Conservation (phyloP, 352 stramenopile genomes). For the Pythium plurisporium region DNA sequence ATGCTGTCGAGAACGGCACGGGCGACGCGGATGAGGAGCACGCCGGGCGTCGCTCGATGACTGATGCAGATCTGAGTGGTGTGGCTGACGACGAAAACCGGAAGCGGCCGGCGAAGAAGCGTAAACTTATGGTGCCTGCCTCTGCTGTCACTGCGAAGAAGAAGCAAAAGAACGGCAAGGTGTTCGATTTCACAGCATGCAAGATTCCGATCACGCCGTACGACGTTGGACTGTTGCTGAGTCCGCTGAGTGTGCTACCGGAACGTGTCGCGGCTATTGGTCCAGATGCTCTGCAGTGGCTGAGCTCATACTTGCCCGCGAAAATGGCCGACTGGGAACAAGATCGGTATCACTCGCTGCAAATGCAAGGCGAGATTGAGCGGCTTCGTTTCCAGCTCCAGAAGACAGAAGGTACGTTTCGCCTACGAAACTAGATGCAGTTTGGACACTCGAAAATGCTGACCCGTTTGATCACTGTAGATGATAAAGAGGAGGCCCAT, state of each 20-base stretch:
- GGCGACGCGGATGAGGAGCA: constrained; percentile 25
- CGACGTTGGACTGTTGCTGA: constrained; percentile 60
- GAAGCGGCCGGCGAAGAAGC: constrained; percentile 39
- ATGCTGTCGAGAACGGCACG: constrained; percentile 26
- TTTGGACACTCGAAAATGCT: neutral
- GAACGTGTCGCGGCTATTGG: constrained; percentile 65
- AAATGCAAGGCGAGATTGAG: constrained; percentile 80
- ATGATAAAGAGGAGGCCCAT: constrained; percentile 69
- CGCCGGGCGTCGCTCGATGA: neutral
- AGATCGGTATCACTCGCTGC: constrained; percentile 62
- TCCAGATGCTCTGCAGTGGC: constrained; percentile 63
- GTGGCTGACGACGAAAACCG: constrained; percentile 8
- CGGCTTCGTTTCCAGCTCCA: constrained; percentile 69
- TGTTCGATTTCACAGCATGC: constrained; percentile 70
- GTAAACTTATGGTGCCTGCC: constrained; percentile 40
- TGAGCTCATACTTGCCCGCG: constrained; percentile 59
- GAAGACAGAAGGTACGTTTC: constrained; percentile 49
- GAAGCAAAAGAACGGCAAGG: constrained; percentile 37
- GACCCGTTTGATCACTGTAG: constrained; percentile 21
- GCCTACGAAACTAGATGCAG: too few species aligned
- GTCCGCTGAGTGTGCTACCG: constrained; percentile 62
- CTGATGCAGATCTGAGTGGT: constrained; percentile 4
- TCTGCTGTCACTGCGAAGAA: constrained; percentile 27
- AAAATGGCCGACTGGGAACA: constrained; percentile 77
- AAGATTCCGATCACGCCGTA: constrained; percentile 62